Base-by-base conservation (phyloP, 176 grass and related monocot species). In the Puccinellia tenuiflora region DNA sequence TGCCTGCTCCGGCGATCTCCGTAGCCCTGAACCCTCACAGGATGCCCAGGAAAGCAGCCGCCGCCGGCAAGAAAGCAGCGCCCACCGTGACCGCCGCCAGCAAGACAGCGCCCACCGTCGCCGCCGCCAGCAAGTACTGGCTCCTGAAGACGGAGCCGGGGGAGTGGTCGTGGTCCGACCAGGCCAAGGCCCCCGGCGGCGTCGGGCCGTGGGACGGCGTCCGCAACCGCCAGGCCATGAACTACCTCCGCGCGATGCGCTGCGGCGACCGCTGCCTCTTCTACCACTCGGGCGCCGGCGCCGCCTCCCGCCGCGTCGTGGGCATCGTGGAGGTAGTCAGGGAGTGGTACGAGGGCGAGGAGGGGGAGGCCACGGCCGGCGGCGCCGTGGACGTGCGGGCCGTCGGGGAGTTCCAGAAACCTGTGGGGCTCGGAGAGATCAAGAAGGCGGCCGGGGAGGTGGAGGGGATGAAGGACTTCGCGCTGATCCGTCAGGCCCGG, bases 141-240 rank as follows among this genome's bases (percentile, higher is more conserved):
- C 73, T 98, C 16, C 83, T 98, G 29, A 98, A 93, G 92, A 91
- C 89, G 57, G 96, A 95, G 75, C 96, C 90, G 6, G 72, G 81
- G 10, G 90, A 98, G 76, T 98, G 96, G 96, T 98, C 96, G 21
- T 95, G 96, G 96, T 86, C 92, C 45, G 83, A 95, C 81, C 96
- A 98, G 92, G 86, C 54, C 20, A 13, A 35, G 6, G 88, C 87
- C 24, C 42, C 75, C 18, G 87, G 92, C 11, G 90, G 95, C 64
- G 55, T 91, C 8, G 89, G 84, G 48, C 85, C 85, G 86, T 98
- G 95, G 95, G 95, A 98, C 73, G 92, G 90, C 85, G 90, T 98
- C 21, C 85, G 88, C 33, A 98, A 95, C 75, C 88, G 80, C 56
- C 92, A 98, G 85, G 92, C 96, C 51, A 35, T 94, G 14, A 94